Evolutionary conservation across 805 yeast species (phyloP).

Genomic region (Cyberlindnera japonica): DNA sequence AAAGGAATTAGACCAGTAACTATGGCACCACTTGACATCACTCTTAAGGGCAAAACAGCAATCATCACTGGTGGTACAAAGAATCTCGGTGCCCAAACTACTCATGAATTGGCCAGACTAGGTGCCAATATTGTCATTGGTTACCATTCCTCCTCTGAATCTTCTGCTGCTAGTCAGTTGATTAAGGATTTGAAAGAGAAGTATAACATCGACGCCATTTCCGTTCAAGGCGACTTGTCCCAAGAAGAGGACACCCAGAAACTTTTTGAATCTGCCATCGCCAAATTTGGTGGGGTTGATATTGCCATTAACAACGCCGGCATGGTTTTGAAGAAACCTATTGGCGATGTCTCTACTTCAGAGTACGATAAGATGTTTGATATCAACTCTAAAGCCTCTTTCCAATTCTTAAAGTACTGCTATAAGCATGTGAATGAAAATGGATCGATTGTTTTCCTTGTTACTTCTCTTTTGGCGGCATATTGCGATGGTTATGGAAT

Average conservation of each 20-base stretch:
- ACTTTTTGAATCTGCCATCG: slow-evolving; percentile 44
- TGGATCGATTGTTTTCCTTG: slow-evolving; percentile 54
- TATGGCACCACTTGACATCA: slow-evolving; percentile 25
- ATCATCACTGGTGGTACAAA: slow-evolving; percentile 60
- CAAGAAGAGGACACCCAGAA: slow-evolving; percentile 38
- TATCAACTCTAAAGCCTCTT: slow-evolving; percentile 57
- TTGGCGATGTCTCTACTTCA: slow-evolving; percentile 46
- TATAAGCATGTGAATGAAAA: slow-evolving; percentile 45
- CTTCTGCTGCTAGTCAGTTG: slow-evolving; percentile 34
- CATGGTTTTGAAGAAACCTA: slow-evolving; percentile 58
- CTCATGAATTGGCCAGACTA: slow-evolving; percentile 48
- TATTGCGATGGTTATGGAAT: slow-evolving; percentile 49
- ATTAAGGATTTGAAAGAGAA: slow-evolving; percentile 34
- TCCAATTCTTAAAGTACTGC: slow-evolving; percentile 57
- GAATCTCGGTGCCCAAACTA: slow-evolving; percentile 54
- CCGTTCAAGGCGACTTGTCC: slow-evolving; percentile 24
- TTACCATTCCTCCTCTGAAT: slow-evolving; percentile 45
- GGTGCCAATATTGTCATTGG: slow-evolving; percentile 55
- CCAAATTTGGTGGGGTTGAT: slow-evolving; percentile 48
- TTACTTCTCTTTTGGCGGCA: slow-evolving; percentile 65
- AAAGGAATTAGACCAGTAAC: not conserved
- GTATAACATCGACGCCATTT: slow-evolving; percentile 36
- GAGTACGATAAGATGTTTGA: slow-evolving; percentile 54
- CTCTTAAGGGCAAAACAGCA: slow-evolving; percentile 44
- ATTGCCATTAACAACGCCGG: slow-evolving; percentile 69